A percentile compares a stretch with the other conserved stretches of the same genome.
These are phyloP conservation scores for Mallotus japonicus DNA, from an alignment of 441 rosid genomes.

Conservation along the genomic window DNA sequence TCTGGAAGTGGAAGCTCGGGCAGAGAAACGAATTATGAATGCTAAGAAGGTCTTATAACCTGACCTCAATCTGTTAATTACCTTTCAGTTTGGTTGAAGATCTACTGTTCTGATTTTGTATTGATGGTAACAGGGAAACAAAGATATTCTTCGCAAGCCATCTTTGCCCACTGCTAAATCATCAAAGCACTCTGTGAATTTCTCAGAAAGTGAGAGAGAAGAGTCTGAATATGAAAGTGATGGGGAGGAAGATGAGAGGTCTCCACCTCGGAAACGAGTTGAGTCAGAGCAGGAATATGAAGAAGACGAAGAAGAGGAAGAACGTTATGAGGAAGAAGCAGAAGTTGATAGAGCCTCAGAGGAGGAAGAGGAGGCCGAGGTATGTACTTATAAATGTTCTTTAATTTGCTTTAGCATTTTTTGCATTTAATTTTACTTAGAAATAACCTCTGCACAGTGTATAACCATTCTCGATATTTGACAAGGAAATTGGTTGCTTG, in stretches of 20 bases:
- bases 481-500: no score
- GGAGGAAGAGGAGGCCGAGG: constrained; percentile 76
- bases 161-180: constrained; percentile 53
- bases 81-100: background rate
- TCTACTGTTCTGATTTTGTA: constrained; percentile 18
- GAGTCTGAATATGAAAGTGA: constrained; percentile 96
- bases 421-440: background rate
- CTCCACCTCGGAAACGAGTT: constrained; percentile 51
- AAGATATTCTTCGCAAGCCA: constrained; percentile 60
- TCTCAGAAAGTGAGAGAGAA: constrained; percentile 89
- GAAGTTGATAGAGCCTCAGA: constrained; percentile 64
- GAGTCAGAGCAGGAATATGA: constrained; percentile 80
- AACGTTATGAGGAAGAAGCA: constrained; percentile 49
- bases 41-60: constrained; percentile 74
- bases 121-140: constrained; percentile 52
- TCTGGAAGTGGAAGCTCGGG: constrained; percentile 83
- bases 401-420: background rate
- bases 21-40: constrained; percentile 84
- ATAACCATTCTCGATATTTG: no score
- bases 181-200: constrained; percentile 62
- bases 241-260: constrained; percentile 72
- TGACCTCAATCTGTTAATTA: constrained; percentile 6
- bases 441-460: background rate
- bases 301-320: constrained; percentile 75
- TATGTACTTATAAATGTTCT: constrained; percentile 23